Evolutionary conservation across 163 green algal species (phyloP).

Genomic region (Prototheca cutis): DNA sequence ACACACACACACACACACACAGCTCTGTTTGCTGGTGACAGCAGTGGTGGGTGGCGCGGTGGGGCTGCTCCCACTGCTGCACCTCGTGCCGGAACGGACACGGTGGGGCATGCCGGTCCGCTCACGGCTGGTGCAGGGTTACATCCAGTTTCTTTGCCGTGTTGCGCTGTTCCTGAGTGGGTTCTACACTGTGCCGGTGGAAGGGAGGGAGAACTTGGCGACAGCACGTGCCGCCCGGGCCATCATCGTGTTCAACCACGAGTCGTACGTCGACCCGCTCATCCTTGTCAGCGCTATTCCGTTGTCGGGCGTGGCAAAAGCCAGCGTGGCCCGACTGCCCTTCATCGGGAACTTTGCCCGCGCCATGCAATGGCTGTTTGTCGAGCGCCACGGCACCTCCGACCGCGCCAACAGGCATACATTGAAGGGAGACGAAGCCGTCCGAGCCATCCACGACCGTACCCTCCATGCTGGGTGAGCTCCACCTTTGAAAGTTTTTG

Average conservation of each 20-base stretch:
- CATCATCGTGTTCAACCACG: slow-evolving; percentile 26
- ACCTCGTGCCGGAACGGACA: too few species aligned
- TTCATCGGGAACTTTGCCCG: slow-evolving; percentile 16
- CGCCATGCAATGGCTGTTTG: slow-evolving; percentile 24
- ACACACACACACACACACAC: too few species aligned
- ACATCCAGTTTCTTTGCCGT: slow-evolving; percentile 5
- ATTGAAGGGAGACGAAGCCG: slow-evolving; percentile 9
- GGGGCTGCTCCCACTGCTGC: too few species aligned
- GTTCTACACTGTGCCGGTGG: slow-evolving; percentile 6
- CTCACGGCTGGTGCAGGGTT: slow-evolving; percentile 5
- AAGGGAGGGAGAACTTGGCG: slow-evolving; percentile 5
- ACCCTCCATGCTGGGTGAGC: too few species aligned
- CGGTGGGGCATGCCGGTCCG: background rate
- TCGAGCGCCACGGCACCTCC: slow-evolving; percentile 14
- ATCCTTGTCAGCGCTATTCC: slow-evolving; percentile 10
- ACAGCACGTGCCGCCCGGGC: slow-evolving; percentile 1
- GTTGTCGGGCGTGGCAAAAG: slow-evolving; percentile 21
- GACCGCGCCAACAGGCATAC: slow-evolving; percentile 19
- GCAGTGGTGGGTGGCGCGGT: too few species aligned
- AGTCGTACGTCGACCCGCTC: slow-evolving; percentile 20
- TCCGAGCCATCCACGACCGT: slow-evolving; percentile 7
- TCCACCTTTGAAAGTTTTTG: background rate
- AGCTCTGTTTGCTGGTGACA: too few species aligned
- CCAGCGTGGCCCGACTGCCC: slow-evolving; percentile 19
- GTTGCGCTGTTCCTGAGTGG: slow-evolving; percentile 11